A percentile compares a stretch with the other conserved stretches of the same genome.
These are phyloP conservation scores for Puccinia coronata DNA, from an alignment of 1,284 basidiomycete genomes.

Conservation along the genomic window DNA sequence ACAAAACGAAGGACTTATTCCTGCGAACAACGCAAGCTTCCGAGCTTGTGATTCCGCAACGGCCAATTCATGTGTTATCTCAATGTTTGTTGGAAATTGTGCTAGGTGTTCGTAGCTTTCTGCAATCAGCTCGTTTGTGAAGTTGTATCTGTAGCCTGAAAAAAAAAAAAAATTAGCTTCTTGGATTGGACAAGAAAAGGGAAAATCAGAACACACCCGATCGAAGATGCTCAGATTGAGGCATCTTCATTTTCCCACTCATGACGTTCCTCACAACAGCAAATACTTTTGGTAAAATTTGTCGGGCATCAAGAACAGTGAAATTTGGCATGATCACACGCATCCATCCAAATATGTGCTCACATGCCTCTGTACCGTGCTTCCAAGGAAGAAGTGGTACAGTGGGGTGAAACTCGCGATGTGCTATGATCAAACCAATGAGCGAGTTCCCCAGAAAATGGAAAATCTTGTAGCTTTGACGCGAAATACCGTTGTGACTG, in stretches of 20 bases:
- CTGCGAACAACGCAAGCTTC: slow-evolving; percentile 8
- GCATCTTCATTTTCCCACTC: slow-evolving; percentile 34
- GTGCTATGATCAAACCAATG: slow-evolving; percentile 10
- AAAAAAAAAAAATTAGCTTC: background rate
- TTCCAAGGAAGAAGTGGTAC: slow-evolving; percentile 32
- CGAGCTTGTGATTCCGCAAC: slow-evolving; percentile 15
- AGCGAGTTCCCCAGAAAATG: slow-evolving; percentile 17
- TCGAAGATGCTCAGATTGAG: slow-evolving; percentile 7
- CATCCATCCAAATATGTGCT: background rate
- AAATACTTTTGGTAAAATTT: slow-evolving; percentile 23
- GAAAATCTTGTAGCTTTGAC: slow-evolving; percentile 22
- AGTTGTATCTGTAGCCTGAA: slow-evolving; percentile 18
- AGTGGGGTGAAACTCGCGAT: slow-evolving; percentile 22
- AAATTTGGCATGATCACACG: slow-evolving; percentile 8
- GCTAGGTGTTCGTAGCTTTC: slow-evolving; percentile 17
- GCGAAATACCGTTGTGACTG: slow-evolving; percentile 22
- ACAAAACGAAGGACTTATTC: background rate
- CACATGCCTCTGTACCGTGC: slow-evolving; percentile 34
- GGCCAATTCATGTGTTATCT: slow-evolving; percentile 14
- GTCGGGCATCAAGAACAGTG: slow-evolving; percentile 16
- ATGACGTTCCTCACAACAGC: slow-evolving; percentile 25
- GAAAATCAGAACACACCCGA: background rate
- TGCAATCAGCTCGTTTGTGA: background rate
- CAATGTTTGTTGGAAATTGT: background rate
- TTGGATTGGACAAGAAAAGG: no score